Conservation (phyloP, 2,329 filamentous ascomycete species). For the Penicillium verrucosum region DNA sequence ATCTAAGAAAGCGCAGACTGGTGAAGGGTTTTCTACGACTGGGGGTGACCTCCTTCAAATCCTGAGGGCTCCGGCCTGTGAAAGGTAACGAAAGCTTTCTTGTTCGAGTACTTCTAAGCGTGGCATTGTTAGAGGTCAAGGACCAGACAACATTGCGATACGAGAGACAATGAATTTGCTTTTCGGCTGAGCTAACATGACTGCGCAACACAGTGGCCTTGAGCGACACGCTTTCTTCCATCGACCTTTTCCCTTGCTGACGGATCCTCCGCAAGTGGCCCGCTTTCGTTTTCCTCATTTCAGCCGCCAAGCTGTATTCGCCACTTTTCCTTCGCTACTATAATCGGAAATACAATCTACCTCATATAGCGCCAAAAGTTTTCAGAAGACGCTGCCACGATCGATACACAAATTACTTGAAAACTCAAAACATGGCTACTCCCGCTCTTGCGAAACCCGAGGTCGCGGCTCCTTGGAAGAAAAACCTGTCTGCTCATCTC, state of each 20-base stretch:
- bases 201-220: constrained; percentile 31
- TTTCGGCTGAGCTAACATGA: constrained; percentile 32
- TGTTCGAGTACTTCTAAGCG: not conserved
- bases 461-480: constrained; percentile 58
- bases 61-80: constrained; percentile 14
- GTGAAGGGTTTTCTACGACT: constrained; percentile 22
- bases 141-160: not conserved
- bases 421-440: constrained; percentile 35
- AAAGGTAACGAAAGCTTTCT: constrained; percentile 35
- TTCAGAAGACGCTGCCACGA: constrained; percentile 44
- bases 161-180: not conserved
- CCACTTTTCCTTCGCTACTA: constrained; percentile 64
- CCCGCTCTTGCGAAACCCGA: constrained; percentile 39
- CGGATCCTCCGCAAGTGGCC: constrained; percentile 3
- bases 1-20: constrained; percentile 18
- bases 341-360: constrained; percentile 48
- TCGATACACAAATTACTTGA: constrained; percentile 32
- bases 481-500: constrained; percentile 82
- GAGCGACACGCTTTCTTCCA: constrained; percentile 17
- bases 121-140: not conserved
- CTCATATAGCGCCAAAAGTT: constrained; percentile 40
- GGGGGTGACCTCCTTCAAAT: constrained; percentile 21
- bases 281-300: constrained; percentile 19
- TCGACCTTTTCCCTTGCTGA: constrained; percentile 17
- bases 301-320: constrained; percentile 66